These are phyloP conservation scores for Huntiella abstrusa DNA, from an alignment of 2,329 filamentous ascomycete genomes.

Conservation along the genomic window DNA sequence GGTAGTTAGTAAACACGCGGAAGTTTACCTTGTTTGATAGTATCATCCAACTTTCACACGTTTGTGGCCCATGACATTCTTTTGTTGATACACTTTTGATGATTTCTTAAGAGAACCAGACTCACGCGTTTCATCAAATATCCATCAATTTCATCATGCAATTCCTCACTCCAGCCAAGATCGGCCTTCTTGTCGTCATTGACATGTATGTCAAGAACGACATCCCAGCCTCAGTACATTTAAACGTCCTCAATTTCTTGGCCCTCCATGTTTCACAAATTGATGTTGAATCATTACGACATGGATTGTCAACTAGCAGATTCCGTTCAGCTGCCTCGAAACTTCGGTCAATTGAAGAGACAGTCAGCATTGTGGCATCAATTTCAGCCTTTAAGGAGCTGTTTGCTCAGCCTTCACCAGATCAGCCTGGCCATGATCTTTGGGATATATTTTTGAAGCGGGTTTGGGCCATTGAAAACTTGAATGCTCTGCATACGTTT, in stretches of 20 bases:
- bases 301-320: constrained; percentile 12
- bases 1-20: no score
- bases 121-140: no score
- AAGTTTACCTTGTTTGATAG: no score
- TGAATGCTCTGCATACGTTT: constrained; percentile 63
- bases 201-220: constrained; percentile 60
- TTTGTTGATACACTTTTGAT: no score
- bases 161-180: constrained; percentile 75
- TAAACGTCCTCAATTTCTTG: constrained; percentile 63
- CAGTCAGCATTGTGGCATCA: constrained; percentile 32
- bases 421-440: constrained; percentile 55
- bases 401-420: constrained; percentile 31
- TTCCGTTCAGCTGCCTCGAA: constrained; percentile 12
- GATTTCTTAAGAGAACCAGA: no score
- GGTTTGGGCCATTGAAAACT: constrained; percentile 67
- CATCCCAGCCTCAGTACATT: constrained; percentile 49
- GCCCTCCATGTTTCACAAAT: constrained; percentile 46
- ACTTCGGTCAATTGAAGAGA: constrained; percentile 29
- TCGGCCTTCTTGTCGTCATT: constrained; percentile 63
- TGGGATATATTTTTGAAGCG: constrained; percentile 70
- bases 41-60: no score
- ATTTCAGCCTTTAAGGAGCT: constrained; percentile 41
- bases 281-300: constrained; percentile 11
- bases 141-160: constrained; percentile 40
- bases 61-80: no score